A percentile compares a stretch with the other conserved stretches of the same genome.
Evolutionary conservation across 116 monocot genomes (phyloP).

Genomic region (Trichopus zeylanicus): DNA sequence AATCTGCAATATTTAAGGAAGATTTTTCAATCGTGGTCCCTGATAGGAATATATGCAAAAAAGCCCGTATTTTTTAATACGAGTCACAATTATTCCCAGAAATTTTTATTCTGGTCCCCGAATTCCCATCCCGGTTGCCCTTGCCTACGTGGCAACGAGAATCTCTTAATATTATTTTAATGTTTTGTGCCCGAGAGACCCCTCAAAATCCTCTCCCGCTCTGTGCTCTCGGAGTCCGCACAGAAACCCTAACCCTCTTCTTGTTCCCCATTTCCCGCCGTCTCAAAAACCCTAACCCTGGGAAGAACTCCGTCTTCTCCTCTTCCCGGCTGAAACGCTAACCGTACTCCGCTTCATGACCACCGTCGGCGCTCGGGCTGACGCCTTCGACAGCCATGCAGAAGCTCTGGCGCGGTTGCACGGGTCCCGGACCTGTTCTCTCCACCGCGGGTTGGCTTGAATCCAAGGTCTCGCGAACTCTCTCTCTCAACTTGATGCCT

Average conservation of each 20-base stretch:
- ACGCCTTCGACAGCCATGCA: conserved; percentile 6
- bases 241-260: neutral
- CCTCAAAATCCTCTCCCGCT: neutral
- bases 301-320: neutral
- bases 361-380: conserved; percentile 5
- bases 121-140: too few relatives aligned
- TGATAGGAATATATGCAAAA: too few relatives aligned
- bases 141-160: too few relatives aligned
- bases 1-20: too few relatives aligned
- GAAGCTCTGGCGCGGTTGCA: conserved; percentile 13
- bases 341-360: neutral
- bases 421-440: conserved; percentile 1
- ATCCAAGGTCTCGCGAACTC: neutral
- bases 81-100: too few relatives aligned
- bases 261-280: neutral
- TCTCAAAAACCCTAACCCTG: neutral
- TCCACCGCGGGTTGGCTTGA: conserved; percentile 3
- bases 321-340: too few relatives aligned
- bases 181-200: neutral
- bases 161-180: too few relatives aligned
- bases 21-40: too few relatives aligned
- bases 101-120: too few relatives aligned
- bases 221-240: neutral
- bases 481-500: neutral
- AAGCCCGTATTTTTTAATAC: too few relatives aligned